These are phyloP conservation scores for Fusarium sp. DNA, from an alignment of 2,329 filamentous ascomycete genomes.

Conservation along the genomic window DNA sequence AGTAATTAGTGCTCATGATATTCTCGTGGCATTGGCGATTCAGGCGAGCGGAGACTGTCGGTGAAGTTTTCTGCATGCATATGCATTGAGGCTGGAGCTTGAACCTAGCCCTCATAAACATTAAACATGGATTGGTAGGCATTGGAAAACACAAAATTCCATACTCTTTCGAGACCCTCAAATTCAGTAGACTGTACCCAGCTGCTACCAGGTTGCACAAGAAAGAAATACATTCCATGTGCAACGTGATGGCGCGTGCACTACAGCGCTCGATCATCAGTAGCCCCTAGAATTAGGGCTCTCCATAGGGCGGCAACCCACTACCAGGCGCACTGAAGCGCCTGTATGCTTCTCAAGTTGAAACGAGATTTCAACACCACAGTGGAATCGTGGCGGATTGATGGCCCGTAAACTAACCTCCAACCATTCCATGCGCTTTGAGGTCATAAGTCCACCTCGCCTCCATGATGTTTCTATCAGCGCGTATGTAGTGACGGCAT, in stretches of 20 bases:
- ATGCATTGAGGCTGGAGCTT: too few relatives aligned
- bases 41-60: neutral
- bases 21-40: neutral
- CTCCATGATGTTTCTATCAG: neutral
- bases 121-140: too few relatives aligned
- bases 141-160: too few relatives aligned
- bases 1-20: too few relatives aligned
- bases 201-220: too few relatives aligned
- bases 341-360: neutral
- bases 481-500: neutral
- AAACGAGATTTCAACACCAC: neutral
- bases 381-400: neutral
- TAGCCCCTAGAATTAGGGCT: too few relatives aligned
- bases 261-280: neutral
- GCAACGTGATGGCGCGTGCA: neutral
- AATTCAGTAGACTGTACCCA: too few relatives aligned
- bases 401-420: rapidly evolving
- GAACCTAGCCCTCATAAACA: too few relatives aligned
- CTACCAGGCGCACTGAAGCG: neutral
- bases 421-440: neutral
- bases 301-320: neutral
- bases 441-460: neutral
- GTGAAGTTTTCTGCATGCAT: too few relatives aligned
- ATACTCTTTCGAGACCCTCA: too few relatives aligned
- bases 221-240: too few relatives aligned